Evolutionary conservation across 805 yeast genomes (phyloP).

Genomic region (Metschnikowia sp.): DNA sequence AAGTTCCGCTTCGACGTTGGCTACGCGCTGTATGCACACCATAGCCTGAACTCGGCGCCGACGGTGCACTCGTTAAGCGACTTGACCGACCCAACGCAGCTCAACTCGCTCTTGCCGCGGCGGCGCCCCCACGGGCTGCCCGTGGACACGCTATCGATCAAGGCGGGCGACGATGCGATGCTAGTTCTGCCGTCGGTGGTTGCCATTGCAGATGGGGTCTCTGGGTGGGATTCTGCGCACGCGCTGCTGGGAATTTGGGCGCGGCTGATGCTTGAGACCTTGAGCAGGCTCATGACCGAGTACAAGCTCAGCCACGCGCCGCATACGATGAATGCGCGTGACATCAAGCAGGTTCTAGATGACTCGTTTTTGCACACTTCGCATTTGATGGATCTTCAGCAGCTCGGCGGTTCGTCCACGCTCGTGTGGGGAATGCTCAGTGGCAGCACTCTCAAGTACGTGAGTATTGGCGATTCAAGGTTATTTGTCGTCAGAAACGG

Average conservation of each 20-base stretch:
- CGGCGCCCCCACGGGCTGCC: constrained; percentile 53
- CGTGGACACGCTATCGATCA: constrained; percentile 48
- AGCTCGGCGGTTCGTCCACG: constrained; percentile 48
- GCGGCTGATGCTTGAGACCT: constrained; percentile 49
- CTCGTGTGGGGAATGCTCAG: constrained; percentile 46
- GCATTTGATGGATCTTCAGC: constrained; percentile 48
- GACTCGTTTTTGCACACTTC: constrained; percentile 47
- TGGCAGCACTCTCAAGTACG: constrained; percentile 44
- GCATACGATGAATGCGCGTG: constrained; percentile 37
- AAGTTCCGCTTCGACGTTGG: constrained; percentile 41
- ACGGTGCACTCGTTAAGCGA: constrained; percentile 48
- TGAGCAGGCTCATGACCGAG: constrained; percentile 44
- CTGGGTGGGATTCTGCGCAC: constrained; percentile 50
- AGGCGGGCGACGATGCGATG: constrained; percentile 59
- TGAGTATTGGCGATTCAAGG: constrained; percentile 53
- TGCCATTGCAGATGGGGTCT: constrained; percentile 57
- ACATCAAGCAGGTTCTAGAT: constrained; percentile 43
- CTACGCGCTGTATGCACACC: constrained; percentile 47
- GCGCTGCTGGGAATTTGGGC: constrained; percentile 51
- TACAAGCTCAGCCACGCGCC: constrained; percentile 39
- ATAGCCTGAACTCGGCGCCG: constrained; percentile 37
- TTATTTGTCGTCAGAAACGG: constrained; percentile 47
- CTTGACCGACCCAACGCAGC: constrained; percentile 45
- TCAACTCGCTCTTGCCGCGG: constrained; percentile 45
- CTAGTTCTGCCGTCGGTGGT: constrained; percentile 48